phyloP scores from a whole-genome alignment of 2,329 filamentous ascomycete genomes.

The Neodidymelliopsis sp. region DNA sequence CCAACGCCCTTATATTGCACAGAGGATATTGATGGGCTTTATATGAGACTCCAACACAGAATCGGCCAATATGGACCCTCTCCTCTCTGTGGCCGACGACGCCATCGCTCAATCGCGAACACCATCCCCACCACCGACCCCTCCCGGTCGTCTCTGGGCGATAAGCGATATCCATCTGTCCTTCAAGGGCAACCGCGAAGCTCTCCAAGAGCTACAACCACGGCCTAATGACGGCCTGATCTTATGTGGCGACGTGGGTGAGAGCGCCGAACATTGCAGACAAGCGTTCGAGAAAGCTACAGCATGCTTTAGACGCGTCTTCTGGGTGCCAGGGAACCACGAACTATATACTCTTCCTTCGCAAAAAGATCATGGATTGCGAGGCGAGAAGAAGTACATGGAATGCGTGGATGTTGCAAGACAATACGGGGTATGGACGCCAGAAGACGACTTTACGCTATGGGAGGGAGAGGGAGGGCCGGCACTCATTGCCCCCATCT shows the following conservation, averaged over 20 bases:
- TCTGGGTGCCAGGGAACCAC: slow-evolving; percentile 66
- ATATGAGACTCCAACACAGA: neutral
- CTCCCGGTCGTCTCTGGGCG: slow-evolving; percentile 50
- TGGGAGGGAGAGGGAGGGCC: slow-evolving; percentile 62
- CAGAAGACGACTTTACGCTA: slow-evolving; percentile 62
- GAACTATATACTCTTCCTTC: slow-evolving; percentile 63
- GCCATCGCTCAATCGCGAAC: slow-evolving; percentile 6
- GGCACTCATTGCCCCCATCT: slow-evolving; percentile 62
- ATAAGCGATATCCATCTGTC: slow-evolving; percentile 58
- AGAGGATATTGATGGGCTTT: neutral
- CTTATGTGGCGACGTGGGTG: slow-evolving; percentile 54
- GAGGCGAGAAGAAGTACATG: slow-evolving; percentile 63
- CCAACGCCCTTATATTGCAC: neutral
- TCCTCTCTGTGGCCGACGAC: slow-evolving; percentile 29
- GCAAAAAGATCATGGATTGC: slow-evolving; percentile 46
- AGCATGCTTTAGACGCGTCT: slow-evolving; percentile 56
- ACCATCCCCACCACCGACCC: slow-evolving; percentile 11
- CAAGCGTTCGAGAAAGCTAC: slow-evolving; percentile 51
- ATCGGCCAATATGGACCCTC: slow-evolving; percentile 28
- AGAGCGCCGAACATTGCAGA: slow-evolving; percentile 44
- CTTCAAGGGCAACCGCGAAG: slow-evolving; percentile 56
- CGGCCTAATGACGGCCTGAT: slow-evolving; percentile 55
- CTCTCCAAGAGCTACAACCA: slow-evolving; percentile 51
- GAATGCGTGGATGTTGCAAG: slow-evolving; percentile 63
- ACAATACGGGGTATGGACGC: slow-evolving; percentile 61